Evolutionary conservation across 495 filamentous ascomycete genomes (phyloP), one percentile per base, ranked within the genome.

Genomic region (Hyaloscypha finlandica): DNA sequence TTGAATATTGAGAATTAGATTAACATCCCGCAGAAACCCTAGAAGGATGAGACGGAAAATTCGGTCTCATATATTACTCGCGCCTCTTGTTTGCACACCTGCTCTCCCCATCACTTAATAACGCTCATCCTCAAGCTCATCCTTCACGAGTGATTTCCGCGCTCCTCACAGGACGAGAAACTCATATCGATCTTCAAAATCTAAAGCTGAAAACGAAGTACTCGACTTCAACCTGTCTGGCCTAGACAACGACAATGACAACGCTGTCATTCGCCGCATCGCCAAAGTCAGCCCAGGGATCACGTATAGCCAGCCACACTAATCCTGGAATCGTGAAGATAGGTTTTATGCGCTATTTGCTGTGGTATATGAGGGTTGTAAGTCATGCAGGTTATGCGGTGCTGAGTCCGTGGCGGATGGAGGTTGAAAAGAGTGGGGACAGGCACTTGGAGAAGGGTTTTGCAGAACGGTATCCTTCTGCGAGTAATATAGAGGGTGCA

Each of bases 291-390:
- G 30, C 30, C 30, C 53, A 8, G 53, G 53, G 9, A 22, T 32
- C 8, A 56, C 20, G 6, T 56, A 56, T n/a, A 25, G 31, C 30
- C 53, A 25, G 31, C 30, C 53, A 56, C 30, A 56, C 53, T 8
- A 56, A 56, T 30, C 53, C 53, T 25, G 53, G 53, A 32, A 56
- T 56, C 19, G 53, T 56, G 20, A 56, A 56, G 20, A 56, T n/a
- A 6, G 3, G 22, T 56, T 6, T 25, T 16, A 32, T 32, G 53
- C 20, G 53, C 5, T 56, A 56, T 14, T 56, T 56, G 22, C 53
- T 11, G 30, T 56, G 53, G 53, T 56, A 56, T n/a, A 56, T 56
- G 53, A 6, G 30, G 25, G 8, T n/a, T 5, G 53, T 56, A 22
- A 56, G 53, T 30, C 22, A 25, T 25, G 30, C 53, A 11, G 53